Conservation (phyloP, 495 filamentous ascomycete genomes). For the Neurospora terricola region DNA sequence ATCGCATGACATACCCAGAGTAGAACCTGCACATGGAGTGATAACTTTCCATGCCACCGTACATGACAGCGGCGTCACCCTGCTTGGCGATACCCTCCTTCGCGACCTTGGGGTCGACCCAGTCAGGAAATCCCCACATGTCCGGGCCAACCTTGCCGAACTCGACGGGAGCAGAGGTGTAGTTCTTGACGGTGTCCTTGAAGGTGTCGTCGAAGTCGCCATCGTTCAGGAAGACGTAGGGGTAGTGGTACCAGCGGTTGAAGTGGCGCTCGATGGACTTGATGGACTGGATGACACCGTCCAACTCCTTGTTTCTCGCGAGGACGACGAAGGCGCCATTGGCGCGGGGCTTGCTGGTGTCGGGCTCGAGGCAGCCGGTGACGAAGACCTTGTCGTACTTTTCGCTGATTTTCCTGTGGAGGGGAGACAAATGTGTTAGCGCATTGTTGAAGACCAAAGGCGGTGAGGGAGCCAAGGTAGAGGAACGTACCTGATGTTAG, state of each 20-base stretch:
- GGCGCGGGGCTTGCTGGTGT: slow-evolving; percentile 55
- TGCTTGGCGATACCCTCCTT: slow-evolving; percentile 94
- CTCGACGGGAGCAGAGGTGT: slow-evolving; percentile 76
- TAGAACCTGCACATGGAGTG: slow-evolving; percentile 99
- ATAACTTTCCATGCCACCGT: slow-evolving; percentile 98
- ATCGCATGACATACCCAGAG: slow-evolving; percentile 58
- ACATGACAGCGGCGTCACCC: slow-evolving; percentile 98
- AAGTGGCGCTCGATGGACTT: slow-evolving; percentile 98
- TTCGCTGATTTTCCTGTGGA: slow-evolving; percentile 85
- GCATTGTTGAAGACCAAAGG: neutral
- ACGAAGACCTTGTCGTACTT: slow-evolving; percentile 94
- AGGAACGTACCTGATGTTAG: slow-evolving; percentile 66
- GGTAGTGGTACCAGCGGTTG: slow-evolving; percentile 98
- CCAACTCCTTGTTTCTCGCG: slow-evolving; percentile 91
- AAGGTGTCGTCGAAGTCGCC: slow-evolving; percentile 92
- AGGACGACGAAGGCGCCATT: slow-evolving; percentile 96
- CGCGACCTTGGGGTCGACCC: slow-evolving; percentile 86
- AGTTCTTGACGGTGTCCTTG: slow-evolving; percentile 78
- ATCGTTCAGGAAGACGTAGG: slow-evolving; percentile 98
- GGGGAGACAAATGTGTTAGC: slow-evolving; percentile 1
- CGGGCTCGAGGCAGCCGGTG: slow-evolving; percentile 70
- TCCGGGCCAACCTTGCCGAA: slow-evolving; percentile 87
- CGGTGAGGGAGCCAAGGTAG: neutral
- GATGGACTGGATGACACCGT: slow-evolving; percentile 90
- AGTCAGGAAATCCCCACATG: slow-evolving; percentile 96